Percentiles rank a stretch among this genome's conserved stretches.
Conservation (phyloP, 768 basidiomycete species). For the Rhizopogon vulgaris region DNA sequence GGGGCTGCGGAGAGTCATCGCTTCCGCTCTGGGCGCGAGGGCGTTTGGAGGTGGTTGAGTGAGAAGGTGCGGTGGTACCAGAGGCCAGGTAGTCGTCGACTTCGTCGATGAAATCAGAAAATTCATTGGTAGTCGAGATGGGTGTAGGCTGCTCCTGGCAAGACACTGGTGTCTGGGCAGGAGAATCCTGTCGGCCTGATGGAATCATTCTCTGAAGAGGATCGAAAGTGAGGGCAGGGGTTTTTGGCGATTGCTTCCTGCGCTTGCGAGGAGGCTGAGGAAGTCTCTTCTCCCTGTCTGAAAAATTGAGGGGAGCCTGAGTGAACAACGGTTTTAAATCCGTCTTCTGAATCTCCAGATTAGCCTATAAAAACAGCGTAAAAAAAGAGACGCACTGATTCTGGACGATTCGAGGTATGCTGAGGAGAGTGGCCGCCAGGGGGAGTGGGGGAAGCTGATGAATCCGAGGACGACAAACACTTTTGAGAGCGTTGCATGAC, state of each 20-base stretch:
- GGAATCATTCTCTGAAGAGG: constrained; percentile 16
- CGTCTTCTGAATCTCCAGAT: constrained; percentile 12
- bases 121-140: constrained; percentile 6
- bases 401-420: not conserved
- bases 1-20: not conserved
- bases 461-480: not conserved
- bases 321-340: constrained; percentile 16
- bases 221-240: constrained; percentile 13
- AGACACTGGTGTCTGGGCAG: constrained; percentile 2
- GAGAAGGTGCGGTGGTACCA: constrained; percentile 7
- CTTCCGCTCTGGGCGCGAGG: constrained; percentile 4
- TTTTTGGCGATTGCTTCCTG: constrained; percentile 21
- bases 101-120: constrained; percentile 9
- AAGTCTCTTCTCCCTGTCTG: constrained; percentile 19
- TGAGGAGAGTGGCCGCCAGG: not conserved
- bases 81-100: constrained; percentile 4
- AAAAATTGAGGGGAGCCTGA: constrained; percentile 14
- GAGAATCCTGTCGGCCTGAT: constrained; percentile 16
- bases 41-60: constrained; percentile 9
- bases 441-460: not conserved
- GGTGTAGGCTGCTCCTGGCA: constrained; percentile 6
- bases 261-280: constrained; percentile 9
- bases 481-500: constrained; percentile 1
- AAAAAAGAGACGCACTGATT: not conserved
- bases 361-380: constrained; percentile 3